Evolutionary conservation across 2,329 filamentous ascomycete genomes (phyloP).

Genomic region (Nemania serpens): DNA sequence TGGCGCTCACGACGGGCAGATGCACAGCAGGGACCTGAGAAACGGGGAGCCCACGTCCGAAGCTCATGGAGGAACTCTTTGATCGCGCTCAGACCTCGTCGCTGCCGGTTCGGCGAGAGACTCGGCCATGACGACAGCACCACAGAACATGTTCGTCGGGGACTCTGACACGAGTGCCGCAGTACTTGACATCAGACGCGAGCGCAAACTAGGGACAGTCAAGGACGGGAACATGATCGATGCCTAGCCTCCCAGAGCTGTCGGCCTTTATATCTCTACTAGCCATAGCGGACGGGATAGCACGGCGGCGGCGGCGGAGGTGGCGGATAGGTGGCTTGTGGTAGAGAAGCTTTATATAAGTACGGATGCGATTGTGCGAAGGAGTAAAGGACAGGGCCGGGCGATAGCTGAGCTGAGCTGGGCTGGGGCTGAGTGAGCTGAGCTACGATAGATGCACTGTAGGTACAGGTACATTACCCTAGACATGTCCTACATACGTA

Average conservation of each 20-base stretch:
- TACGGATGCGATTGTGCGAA: too few relatives aligned
- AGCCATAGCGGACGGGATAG: too few relatives aligned
- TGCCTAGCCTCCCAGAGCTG: constrained; percentile 46
- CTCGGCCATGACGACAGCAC: constrained; percentile 50
- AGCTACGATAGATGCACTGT: too few relatives aligned
- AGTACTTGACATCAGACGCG: constrained; percentile 10
- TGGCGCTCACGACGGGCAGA: constrained; percentile 51
- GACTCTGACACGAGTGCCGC: constrained; percentile 48
- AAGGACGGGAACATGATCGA: constrained; percentile 47
- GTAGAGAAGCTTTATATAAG: too few relatives aligned
- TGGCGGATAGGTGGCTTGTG: too few relatives aligned
- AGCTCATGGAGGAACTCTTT: constrained; percentile 41
- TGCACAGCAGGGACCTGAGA: constrained; percentile 19
- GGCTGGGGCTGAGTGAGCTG: too few relatives aligned
- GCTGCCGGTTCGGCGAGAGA: constrained; percentile 6
- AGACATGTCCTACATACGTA: background rate
- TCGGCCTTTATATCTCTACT: too few relatives aligned
- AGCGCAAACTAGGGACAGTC: constrained; percentile 49
- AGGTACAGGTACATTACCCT: too few relatives aligned
- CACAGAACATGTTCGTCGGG: constrained; percentile 63
- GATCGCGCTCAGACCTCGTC: constrained; percentile 7
- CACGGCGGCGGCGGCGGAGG: too few relatives aligned
- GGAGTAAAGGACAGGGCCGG: too few relatives aligned
- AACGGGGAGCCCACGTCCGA: constrained; percentile 36
- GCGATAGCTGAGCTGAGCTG: too few relatives aligned